A percentile compares a stretch with the other conserved stretches of the same genome.
phyloP scores from a whole-genome alignment of 192 early-diverging fungal species.

The Backusella parvicylindrica region DNA sequence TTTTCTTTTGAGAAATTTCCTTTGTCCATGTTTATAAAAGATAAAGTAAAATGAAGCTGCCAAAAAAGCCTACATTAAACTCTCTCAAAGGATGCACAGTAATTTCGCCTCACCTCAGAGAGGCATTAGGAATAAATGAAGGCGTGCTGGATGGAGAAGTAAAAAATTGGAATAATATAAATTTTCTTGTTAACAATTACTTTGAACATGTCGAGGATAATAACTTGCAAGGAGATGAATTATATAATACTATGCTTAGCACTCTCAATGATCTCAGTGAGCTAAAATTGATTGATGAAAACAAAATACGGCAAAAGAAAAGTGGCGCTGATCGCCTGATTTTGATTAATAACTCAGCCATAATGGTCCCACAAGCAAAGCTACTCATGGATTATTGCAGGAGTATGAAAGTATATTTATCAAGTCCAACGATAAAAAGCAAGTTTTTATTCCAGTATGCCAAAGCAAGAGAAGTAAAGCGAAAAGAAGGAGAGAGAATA shows the following conservation, averaged over 20 bases:
- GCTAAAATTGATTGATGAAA: slow-evolving; percentile 7
- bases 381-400: slow-evolving; percentile 2
- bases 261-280: background rate
- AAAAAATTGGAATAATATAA: background rate
- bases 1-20: too few relatives aligned
- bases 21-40: too few relatives aligned
- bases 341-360: background rate
- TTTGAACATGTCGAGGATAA: slow-evolving; percentile 6
- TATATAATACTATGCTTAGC: background rate
- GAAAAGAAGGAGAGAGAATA: background rate
- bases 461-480: slow-evolving; percentile 2
- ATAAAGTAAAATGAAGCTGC: background rate
- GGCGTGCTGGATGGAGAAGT: background rate
- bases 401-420: slow-evolving; percentile 9
- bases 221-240: background rate
- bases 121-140: background rate
- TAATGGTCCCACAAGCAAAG: slow-evolving; percentile 2
- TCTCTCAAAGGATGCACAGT: background rate
- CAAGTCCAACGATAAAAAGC: slow-evolving; percentile 1
- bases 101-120: background rate
- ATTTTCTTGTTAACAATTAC: background rate
- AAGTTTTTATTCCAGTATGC: background rate
- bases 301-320: slow-evolving; percentile 2
- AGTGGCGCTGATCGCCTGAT: background rate
- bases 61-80: slow-evolving; percentile 1